Base-by-base conservation (phyloP, 2,329 filamentous ascomycete genomes). In the Arthrobotrys pseudoclavata region DNA sequence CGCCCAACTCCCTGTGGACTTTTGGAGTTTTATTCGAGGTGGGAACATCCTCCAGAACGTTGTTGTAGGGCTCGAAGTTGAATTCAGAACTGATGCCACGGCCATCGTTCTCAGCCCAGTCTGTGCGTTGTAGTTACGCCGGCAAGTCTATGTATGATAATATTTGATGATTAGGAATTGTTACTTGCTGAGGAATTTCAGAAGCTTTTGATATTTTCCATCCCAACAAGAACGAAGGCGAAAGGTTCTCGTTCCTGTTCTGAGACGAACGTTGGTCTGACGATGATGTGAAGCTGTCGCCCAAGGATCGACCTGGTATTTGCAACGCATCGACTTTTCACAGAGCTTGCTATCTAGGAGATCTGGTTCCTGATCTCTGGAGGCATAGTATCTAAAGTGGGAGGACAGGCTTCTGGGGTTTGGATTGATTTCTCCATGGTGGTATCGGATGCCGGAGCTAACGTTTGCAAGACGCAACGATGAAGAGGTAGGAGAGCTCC, bases 351-450 rank as follows among this genome's bases (percentile, higher is more conserved):
- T 22, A 29, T 69, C 55, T 1, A 75, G 47, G 7, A 75, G 18
- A 75, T 75, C 55, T 75, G 45, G 15, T 75, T 75, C n/a, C 63
- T 47, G 45, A 75, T 75, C 22, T 75, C 70, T 22, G 70, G 22
- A 12, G 70, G 63, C 26, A 68, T 26, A 1, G 15, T 57, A 45
- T 55, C 31, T 1, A 74, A 45, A 3, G 15, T 52, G 3, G 13
- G 40, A 15, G 7, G 18, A 15, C 9, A n/a, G 12, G 26, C 13
- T 5, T 61, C 47, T n/a, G 24, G 26, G 15, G 29, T 5, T 37
- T 53, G 1, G 13, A 42, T 13, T n/a, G 4, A 24, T 60, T 42
- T 18, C 1, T 60, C 55, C 55, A 60, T 60, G 10, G 20, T 42
- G 10, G 5, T 24, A 10, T 18, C 4, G 24, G 24, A n/a, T 6